phyloP scores from a whole-genome alignment of 2,329 filamentous ascomycete species.

The Xenoacremonium recifei region DNA sequence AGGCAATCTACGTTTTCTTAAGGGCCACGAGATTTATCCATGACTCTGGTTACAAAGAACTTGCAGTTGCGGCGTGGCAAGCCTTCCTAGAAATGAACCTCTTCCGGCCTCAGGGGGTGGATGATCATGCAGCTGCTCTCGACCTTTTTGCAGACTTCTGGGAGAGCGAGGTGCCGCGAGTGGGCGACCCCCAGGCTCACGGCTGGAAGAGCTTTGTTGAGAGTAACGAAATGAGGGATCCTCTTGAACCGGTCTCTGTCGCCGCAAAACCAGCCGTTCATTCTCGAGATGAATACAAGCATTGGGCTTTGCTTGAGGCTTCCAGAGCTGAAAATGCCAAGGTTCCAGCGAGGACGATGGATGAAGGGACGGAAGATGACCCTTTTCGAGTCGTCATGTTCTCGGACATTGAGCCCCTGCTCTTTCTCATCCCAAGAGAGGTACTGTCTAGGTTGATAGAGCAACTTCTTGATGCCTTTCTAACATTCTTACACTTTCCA shows the following conservation, averaged over 20 bases:
- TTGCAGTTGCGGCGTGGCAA: conserved; percentile 81
- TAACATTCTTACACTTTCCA: conserved; percentile 67
- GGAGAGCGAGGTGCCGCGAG: conserved; percentile 77
- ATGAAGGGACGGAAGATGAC: conserved; percentile 75
- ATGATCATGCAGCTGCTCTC: conserved; percentile 20
- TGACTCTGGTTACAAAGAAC: conserved; percentile 76
- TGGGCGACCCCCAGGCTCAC: conserved; percentile 70
- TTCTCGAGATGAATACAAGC: conserved; percentile 47
- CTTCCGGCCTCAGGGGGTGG: conserved; percentile 47
- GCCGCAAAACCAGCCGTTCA: conserved; percentile 1
- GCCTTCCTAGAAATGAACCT: conserved; percentile 72
- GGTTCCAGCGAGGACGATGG: conserved; percentile 70
- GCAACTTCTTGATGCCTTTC: conserved; percentile 66
- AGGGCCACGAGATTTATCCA: conserved; percentile 71
- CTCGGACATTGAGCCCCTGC: conserved; percentile 66
- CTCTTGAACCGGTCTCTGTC: conserved; percentile 35
- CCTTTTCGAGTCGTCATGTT: conserved; percentile 81
- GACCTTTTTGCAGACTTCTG: conserved; percentile 71
- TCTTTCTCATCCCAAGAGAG: conserved; percentile 50
- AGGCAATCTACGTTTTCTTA: conserved; percentile 67
- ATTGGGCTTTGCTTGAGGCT: conserved; percentile 56
- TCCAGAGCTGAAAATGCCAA: conserved; percentile 45
- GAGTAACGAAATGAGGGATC: conserved; percentile 34
- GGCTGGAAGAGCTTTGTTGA: conserved; percentile 65
- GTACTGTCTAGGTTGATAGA: conserved; percentile 34